Conservation (phyloP, 345 rosid species). For the Arabis hirsuta region DNA sequence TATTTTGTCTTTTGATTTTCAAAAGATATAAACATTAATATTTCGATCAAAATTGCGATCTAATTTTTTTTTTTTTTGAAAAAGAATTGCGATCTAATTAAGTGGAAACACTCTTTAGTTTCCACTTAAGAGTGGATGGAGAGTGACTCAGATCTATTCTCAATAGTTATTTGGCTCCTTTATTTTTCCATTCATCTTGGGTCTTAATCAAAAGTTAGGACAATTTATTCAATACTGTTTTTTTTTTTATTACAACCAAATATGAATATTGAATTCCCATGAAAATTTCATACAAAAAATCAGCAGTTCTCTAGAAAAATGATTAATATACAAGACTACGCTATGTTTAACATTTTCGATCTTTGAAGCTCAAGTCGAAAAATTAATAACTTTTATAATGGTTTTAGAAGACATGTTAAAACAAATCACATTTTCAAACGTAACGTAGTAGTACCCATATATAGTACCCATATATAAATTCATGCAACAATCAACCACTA, state of each 20-base stretch:
- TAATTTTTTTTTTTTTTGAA: too few species aligned
- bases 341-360: background rate
- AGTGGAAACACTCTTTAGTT: conserved; percentile 42
- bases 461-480: too few species aligned
- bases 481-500: too few species aligned
- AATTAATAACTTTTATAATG: background rate
- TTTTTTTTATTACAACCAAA: conserved; percentile 7
- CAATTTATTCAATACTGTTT: conserved; percentile 20
- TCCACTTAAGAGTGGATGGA: conserved; percentile 40
- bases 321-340: background rate
- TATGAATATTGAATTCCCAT: background rate
- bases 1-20: conserved; percentile 3
- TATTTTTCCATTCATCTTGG: background rate
- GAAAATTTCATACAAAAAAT: background rate
- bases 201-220: conserved; percentile 40
- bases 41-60: too few species aligned
- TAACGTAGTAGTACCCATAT: too few species aligned
- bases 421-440: conserved; percentile 1
- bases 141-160: conserved; percentile 24
- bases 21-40: too few species aligned
- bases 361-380: background rate
- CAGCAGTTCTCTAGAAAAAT: background rate
- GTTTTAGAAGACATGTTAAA: conserved; percentile 2
- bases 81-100: too few species aligned
- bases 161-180: conserved; percentile 31